Evolutionary conservation across 352 stramenopile species (phyloP).

Genomic region (Discostella stelligera): DNA sequence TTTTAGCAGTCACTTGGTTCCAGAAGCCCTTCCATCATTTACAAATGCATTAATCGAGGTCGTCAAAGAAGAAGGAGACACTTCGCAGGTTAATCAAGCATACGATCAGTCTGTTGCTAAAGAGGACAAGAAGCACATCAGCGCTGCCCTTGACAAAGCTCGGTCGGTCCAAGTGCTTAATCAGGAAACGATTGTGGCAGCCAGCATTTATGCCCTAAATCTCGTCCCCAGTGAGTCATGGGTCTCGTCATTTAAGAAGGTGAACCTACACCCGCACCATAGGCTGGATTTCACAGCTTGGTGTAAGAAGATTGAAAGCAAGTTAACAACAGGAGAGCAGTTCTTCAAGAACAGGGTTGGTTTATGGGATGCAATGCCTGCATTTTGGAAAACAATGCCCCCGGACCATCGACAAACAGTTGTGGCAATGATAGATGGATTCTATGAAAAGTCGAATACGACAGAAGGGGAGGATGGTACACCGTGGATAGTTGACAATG

Average conservation of each 20-base stretch:
- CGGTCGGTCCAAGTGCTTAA: background rate
- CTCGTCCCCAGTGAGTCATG: background rate
- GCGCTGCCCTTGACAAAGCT: background rate
- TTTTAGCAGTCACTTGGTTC: conserved; percentile 22
- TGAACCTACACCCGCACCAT: conserved; percentile 15
- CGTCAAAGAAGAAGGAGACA: conserved; percentile 31
- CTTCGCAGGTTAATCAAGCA: conserved; percentile 23
- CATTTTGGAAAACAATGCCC: conserved; percentile 16
- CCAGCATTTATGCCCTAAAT: conserved; percentile 12
- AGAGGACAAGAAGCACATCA: conserved; percentile 18
- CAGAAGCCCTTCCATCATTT: conserved; percentile 9
- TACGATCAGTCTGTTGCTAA: conserved; percentile 32
- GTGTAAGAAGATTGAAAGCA: conserved; percentile 8
- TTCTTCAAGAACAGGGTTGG: conserved; percentile 16
- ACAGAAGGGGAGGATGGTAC: background rate
- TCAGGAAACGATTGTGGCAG: conserved; percentile 4
- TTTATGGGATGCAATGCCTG: conserved; percentile 28
- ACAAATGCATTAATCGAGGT: conserved; percentile 20
- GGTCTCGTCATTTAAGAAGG: conserved; percentile 14
- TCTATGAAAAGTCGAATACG: background rate
- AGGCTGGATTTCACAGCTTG: conserved; percentile 9
- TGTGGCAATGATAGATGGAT: conserved; percentile 8
- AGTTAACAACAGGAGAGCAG: background rate
- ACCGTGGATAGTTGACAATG: conserved; percentile 3
- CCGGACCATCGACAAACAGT: background rate